phyloP scores from a whole-genome alignment of 129 eudicot species.

The Cynara cardunculus region DNA sequence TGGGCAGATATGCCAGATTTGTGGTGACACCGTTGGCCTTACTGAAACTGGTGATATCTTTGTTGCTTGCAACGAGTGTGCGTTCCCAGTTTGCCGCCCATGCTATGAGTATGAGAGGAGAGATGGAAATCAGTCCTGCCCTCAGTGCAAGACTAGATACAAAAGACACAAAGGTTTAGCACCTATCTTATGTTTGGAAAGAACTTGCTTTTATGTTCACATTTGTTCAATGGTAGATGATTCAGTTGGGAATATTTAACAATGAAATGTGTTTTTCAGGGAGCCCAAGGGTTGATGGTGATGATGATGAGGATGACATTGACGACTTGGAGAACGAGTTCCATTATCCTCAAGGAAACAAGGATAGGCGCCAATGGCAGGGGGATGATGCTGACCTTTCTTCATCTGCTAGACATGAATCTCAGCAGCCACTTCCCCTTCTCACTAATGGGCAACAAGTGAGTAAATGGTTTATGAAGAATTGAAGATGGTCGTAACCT shows the following conservation, averaged over 20 bases:
- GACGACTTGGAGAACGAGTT: constrained; percentile 93
- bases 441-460: constrained; percentile 81
- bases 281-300: constrained; percentile 81
- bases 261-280: constrained; percentile 34
- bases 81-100: constrained; percentile 81
- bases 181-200: not conserved
- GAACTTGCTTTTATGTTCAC: not conserved
- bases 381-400: constrained; percentile 76
- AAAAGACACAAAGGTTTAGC: constrained; percentile 71
- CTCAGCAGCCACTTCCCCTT: constrained; percentile 77
- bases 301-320: constrained; percentile 84
- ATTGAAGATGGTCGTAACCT: not conserved
- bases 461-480: constrained; percentile 16
- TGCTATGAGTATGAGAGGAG: constrained; percentile 88
- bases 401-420: constrained; percentile 85
- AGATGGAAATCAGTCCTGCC: constrained; percentile 79
- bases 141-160: constrained; percentile 94
- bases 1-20: constrained; percentile 77
- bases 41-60: constrained; percentile 54
- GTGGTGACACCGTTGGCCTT: constrained; percentile 69
- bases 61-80: constrained; percentile 98
- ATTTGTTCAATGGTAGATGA: constrained; percentile 1
- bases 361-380: constrained; percentile 72
- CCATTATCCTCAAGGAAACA: constrained; percentile 64
- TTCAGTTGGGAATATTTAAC: not conserved